These are phyloP conservation scores for Pistacia vera DNA, from an alignment of 345 rosid genomes.

Conservation along the genomic window DNA sequence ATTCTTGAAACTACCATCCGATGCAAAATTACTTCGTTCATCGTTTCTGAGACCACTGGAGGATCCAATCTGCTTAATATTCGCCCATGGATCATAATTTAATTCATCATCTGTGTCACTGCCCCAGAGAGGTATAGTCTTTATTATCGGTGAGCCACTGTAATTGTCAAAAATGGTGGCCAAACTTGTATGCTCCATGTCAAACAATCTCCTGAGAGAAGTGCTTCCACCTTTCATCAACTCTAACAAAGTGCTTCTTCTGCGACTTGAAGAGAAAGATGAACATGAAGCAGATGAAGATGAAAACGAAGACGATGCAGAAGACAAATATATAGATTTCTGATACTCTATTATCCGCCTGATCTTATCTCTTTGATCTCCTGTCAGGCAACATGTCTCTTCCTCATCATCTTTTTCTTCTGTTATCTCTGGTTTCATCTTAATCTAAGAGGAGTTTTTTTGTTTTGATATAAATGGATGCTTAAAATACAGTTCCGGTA, in stretches of 20 bases:
- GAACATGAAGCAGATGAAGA: slow-evolving; percentile 30
- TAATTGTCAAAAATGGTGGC: slow-evolving; percentile 45
- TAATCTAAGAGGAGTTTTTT: not conserved
- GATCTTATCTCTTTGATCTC: slow-evolving; percentile 39
- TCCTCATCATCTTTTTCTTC: slow-evolving; percentile 41
- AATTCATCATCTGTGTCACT: slow-evolving; percentile 37
- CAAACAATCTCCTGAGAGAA: slow-evolving; percentile 48
- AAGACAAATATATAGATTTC: slow-evolving; percentile 45
- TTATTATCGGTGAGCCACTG: slow-evolving; percentile 42
- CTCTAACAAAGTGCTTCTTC: slow-evolving; percentile 35
- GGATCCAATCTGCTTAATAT: slow-evolving; percentile 21
- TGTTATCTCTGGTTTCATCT: slow-evolving; percentile 42
- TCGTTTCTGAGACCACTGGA: not conserved
- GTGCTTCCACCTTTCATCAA: slow-evolving; percentile 52
- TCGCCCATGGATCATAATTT: slow-evolving; percentile 44
- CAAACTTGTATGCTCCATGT: slow-evolving; percentile 57
- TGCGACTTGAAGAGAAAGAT: slow-evolving; percentile 22
- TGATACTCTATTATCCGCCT: slow-evolving; percentile 45
- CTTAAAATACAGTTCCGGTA: not conserved
- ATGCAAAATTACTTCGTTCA: slow-evolving; percentile 22
- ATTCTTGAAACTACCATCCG: slow-evolving; percentile 29
- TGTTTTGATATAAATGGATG: not conserved
- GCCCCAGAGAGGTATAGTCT: slow-evolving; percentile 51
- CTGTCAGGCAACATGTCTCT: slow-evolving; percentile 18
- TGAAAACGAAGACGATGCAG: slow-evolving; percentile 20